Conservation (phyloP, 805 yeast genomes). For the Candida gorgasii region DNA sequence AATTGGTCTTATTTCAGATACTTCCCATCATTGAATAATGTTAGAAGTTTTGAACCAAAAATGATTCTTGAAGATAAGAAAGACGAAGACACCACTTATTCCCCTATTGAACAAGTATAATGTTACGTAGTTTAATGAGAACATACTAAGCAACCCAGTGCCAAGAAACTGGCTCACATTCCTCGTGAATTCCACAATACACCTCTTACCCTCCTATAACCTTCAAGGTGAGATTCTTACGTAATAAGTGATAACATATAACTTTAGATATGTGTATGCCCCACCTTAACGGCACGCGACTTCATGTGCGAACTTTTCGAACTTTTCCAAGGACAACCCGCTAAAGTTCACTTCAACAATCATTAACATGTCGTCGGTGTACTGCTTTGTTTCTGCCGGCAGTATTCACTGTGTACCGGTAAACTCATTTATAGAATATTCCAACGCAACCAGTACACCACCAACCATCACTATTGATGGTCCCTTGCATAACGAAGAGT, state of each 20-base stretch:
- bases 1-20: conserved; percentile 40
- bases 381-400: conserved; percentile 29
- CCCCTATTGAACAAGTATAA: conserved; percentile 1
- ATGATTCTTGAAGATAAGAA: conserved; percentile 1
- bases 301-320: conserved; percentile 6
- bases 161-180: too few relatives aligned
- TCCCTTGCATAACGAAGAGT: background rate
- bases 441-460: conserved; percentile 7
- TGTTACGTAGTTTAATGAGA: too few relatives aligned
- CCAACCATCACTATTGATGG: conserved; percentile 7
- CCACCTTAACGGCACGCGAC: background rate
- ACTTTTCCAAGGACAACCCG: too few relatives aligned
- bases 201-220: too few relatives aligned
- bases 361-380: conserved; percentile 21
- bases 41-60: conserved; percentile 41
- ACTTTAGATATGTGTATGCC: too few relatives aligned
- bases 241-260: too few relatives aligned
- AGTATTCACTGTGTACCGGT: conserved; percentile 29
- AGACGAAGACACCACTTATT: background rate
- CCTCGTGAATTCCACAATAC: too few relatives aligned
- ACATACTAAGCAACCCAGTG: too few relatives aligned
- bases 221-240: too few relatives aligned
- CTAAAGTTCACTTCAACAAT: background rate
- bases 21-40: conserved; percentile 35
- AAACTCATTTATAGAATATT: conserved; percentile 17